Base-by-base conservation (phyloP, 306 rosid genomes). In the Quercus engelmannii region DNA sequence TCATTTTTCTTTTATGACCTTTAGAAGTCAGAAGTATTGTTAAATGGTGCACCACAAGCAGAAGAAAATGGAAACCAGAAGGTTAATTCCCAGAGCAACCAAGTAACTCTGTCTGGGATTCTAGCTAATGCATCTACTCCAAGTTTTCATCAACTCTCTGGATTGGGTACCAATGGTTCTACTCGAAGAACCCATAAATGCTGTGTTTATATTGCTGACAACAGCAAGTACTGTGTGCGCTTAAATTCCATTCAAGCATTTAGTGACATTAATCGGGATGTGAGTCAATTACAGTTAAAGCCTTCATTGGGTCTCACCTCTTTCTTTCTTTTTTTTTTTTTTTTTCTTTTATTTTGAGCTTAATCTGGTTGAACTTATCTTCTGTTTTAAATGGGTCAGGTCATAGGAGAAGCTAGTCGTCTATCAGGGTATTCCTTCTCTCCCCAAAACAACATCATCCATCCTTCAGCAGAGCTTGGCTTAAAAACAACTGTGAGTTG, bases 401-500 rank as follows among this genome's bases (percentile, higher is more conserved):
- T 96, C 74, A 83, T 87, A 79, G 98, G 98, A 69, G 99, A 96
- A 56, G 92, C 94, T 74, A 89, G 88, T 71, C 92, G 89, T 87
- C 89, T 96, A 68, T 96, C 94, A 18, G 98, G 99, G 59, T 93
- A 96, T 88, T 84, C 93, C 72, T 93, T 93, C 89, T 95, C 98
- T 87, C 80, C 94, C 30, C 98, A 93, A 18, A 89, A 96, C 86
- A 93, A 96, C 80, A 79, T 93, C 69, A 91, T 90, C 69, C 89
- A 93, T 82, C 96, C 94, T 67, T 81, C 97, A 69, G 94, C 97
- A 38, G 94, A 90, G 84, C 87, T 96, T 80, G 99, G 99, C 76
- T 82, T 91, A 59, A 96, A 96, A 84, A 90, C 98, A 25, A 96
- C 99, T 41, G 99, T 91, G 77, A 91, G 97, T 87, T 77, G n/a